Evolutionary conservation across 768 basidiomycete genomes (phyloP).

Genomic region (Leucosporidium scottii): DNA sequence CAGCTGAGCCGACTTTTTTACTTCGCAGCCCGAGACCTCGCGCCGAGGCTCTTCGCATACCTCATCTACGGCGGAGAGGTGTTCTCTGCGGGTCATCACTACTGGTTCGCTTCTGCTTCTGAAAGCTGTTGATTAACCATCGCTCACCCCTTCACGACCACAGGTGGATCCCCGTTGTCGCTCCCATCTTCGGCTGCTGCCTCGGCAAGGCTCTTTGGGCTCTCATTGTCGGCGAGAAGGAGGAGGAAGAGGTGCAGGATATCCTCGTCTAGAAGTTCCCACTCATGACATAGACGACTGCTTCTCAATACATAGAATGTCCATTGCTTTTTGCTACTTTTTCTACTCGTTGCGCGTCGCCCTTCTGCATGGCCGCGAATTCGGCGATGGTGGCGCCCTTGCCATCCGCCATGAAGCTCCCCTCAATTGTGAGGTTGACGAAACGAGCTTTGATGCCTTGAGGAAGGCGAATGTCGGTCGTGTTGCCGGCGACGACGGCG

Average conservation of each 20-base stretch:
- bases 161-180: not conserved
- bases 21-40: not conserved
- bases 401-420: conserved; percentile 5
- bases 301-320: not conserved
- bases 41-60: not conserved
- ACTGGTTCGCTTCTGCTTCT: not conserved
- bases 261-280: no score
- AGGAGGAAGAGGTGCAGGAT: not conserved
- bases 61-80: not conserved
- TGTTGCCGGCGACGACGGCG: conserved; percentile 15
- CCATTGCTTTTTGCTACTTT: not conserved
- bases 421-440: conserved; percentile 23
- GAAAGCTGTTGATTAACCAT: not conserved
- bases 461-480: conserved; percentile 9
- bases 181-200: not conserved
- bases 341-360: not conserved
- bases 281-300: no score
- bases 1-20: no score
- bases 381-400: conserved; percentile 19
- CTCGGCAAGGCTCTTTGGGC: not conserved
- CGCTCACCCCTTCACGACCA: not conserved
- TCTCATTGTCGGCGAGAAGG: not conserved
- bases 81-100: not conserved
- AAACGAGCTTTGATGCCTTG: conserved; percentile 7
- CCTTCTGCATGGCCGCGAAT: conserved; percentile 15